Evolutionary conservation across 2,329 filamentous ascomycete species (phyloP).

Genomic region (Amesomyces nigricolor): DNA sequence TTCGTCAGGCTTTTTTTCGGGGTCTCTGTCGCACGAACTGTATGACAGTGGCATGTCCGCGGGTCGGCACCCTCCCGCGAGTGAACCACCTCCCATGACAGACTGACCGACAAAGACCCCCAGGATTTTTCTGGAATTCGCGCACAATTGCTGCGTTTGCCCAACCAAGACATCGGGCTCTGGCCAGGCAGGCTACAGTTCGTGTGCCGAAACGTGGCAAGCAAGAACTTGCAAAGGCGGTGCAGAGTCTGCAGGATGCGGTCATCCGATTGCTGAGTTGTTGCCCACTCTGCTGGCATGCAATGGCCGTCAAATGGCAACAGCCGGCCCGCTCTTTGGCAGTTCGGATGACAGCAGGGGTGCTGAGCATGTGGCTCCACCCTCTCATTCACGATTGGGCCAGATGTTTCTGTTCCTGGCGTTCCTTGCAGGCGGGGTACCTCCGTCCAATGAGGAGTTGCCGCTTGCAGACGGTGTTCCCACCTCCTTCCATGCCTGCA

Average conservation of each 20-base stretch:
- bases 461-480: not conserved
- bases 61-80: not conserved
- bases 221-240: slow-evolving; percentile 2
- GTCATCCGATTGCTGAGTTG: slow-evolving; percentile 16
- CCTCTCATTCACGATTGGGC: slow-evolving; percentile 9
- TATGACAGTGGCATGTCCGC: slow-evolving; percentile 5
- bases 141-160: not conserved
- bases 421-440: slow-evolving; percentile 12
- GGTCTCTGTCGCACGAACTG: not conserved
- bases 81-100: not conserved
- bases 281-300: not conserved
- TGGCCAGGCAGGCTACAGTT: not conserved
- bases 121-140: not conserved
- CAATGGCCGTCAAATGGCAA: not conserved
- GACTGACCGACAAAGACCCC: too few species aligned
- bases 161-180: not conserved
- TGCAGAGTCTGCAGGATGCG: slow-evolving; percentile 10
- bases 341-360: slow-evolving; percentile 12
- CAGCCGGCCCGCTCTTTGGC: not conserved
- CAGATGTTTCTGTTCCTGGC: not conserved
- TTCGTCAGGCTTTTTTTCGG: not conserved
- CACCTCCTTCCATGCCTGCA: slow-evolving; percentile 8
- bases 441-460: not conserved
- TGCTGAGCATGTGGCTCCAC: slow-evolving; percentile 2
- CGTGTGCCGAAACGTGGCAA: slow-evolving; percentile 14